These are phyloP conservation scores for Ophiobolus disseminans DNA, from an alignment of 2,329 filamentous ascomycete species.

Conservation along the genomic window DNA sequence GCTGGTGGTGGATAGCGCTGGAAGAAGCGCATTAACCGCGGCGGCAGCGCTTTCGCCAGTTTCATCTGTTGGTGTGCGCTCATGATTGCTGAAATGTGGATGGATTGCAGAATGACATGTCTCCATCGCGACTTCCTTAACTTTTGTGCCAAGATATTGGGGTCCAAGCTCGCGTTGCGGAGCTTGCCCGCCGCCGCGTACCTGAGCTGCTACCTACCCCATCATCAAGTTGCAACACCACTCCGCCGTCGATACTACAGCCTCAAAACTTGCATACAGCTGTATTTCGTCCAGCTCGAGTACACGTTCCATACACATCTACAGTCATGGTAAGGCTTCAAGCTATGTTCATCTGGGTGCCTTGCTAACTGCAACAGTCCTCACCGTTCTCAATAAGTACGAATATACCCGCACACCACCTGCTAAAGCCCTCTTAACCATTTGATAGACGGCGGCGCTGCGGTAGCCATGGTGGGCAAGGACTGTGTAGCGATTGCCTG, in stretches of 20 bases:
- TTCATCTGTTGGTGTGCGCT: constrained; percentile 48
- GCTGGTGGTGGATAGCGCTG: constrained; percentile 79
- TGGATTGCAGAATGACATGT: not conserved
- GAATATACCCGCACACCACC: constrained; percentile 13
- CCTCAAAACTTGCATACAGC: not conserved
- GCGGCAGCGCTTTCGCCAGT: constrained; percentile 76
- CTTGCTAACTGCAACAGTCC: constrained; percentile 64
- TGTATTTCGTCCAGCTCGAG: not conserved
- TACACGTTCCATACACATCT: constrained; percentile 5
- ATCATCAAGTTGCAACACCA: constrained; percentile 3
- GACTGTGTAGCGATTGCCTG: constrained; percentile 99
- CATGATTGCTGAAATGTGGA: constrained; percentile 29
- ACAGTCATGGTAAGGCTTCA: constrained; percentile 50
- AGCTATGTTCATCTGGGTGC: constrained; percentile 1
- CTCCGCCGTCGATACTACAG: constrained; percentile 6
- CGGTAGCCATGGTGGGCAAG: constrained; percentile 98
- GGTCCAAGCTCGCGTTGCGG: constrained; percentile 8
- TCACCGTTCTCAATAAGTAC: constrained; percentile 96
- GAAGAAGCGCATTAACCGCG: constrained; percentile 84
- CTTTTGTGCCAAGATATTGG: constrained; percentile 21
- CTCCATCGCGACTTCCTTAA: constrained; percentile 10
- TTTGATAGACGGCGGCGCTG: constrained; percentile 82
- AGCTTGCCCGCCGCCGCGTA: constrained; percentile 29
- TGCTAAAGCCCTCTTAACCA: constrained; percentile 14
- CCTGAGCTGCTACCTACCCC: constrained; percentile 27